Base-by-base conservation (phyloP, 2,329 filamentous ascomycete genomes). In the Aspergillus terreus region DNA sequence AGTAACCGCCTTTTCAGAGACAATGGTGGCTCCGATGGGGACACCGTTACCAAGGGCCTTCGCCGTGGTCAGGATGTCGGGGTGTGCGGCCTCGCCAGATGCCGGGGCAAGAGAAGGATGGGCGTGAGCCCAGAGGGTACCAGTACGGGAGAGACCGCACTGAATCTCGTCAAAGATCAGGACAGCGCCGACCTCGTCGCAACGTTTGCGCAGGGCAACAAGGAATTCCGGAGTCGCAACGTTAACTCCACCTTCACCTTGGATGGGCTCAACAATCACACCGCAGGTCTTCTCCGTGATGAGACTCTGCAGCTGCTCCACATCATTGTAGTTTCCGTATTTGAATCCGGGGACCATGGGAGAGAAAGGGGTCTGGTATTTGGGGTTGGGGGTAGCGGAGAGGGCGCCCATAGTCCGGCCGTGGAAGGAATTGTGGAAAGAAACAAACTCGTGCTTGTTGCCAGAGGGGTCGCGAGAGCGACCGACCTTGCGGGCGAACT, bases 131-230 rank as follows among this genome's bases (percentile, higher is more conserved):
- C 94, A 99, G 63, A 99, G 80, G 11, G 79, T 81, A 33, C 94
- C 94, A 1, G 94, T 97, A 47, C 94, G 86, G 23, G 86, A 84
- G 32, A 99, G 78, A 48, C 94, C 94, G 70, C 91, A 96, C 74
- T 99, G 94, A 57, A 99, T 99, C 78, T 99, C 94, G 65, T 99
- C 94, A 71, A 94, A 92, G 66, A 96, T 88, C 51, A 99, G 77
- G 3, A 97, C 83, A 1, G 92, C 92, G 47, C 90, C 90, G 30
- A 96, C 90, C 62, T 90, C 86, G 50, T 85, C 86, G 72, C 92
- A 96, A 53, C 92, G 83, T 66, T 82, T 82, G 52, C 90, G 90
- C n/a, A 99, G 81, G 1, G 90, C 88, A 21, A 84, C 71, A 21
- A 99, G 79, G 71, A 97, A 99, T 58, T 90, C 89, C 3, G 88